Evolutionary conservation across 1,284 basidiomycete species (phyloP).

Genomic region (Puccinia coronata): DNA sequence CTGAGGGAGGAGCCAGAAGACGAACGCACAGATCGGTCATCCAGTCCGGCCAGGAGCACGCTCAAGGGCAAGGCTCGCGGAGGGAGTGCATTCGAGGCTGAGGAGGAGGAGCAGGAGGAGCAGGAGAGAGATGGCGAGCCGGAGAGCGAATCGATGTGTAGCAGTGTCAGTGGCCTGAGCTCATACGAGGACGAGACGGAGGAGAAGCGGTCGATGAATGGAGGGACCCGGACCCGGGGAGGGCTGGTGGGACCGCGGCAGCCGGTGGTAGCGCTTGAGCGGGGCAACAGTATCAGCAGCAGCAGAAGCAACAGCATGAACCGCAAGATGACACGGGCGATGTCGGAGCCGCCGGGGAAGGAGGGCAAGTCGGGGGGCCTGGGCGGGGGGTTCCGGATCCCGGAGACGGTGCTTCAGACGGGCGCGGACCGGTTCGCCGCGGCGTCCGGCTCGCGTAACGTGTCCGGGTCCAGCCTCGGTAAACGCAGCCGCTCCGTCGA

Average conservation of each 20-base stretch:
- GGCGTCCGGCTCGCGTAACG: neutral
- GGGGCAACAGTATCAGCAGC: neutral
- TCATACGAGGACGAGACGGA: constrained; percentile 8
- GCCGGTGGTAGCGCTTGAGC: neutral
- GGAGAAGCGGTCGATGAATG: neutral
- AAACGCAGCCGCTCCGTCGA: constrained; percentile 39
- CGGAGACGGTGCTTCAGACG: neutral
- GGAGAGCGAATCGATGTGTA: constrained; percentile 32
- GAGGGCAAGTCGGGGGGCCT: neutral
- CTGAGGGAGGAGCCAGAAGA: constrained; percentile 14
- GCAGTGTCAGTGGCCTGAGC: constrained; percentile 46
- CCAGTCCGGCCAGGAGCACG: constrained; percentile 43
- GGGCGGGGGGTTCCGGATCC: neutral
- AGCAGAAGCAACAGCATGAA: too few relatives aligned
- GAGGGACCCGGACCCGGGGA: neutral
- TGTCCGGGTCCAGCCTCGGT: constrained; percentile 44
- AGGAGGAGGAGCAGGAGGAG: constrained; percentile 11
- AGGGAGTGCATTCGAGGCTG: constrained; percentile 2
- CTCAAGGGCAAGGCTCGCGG: constrained; percentile 38
- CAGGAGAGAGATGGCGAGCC: neutral
- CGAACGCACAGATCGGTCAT: neutral
- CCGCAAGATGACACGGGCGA: too few relatives aligned
- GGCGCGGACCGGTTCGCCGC: neutral
- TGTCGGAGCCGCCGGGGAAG: constrained; percentile 20
- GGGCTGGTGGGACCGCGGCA: constrained; percentile 24